Evolutionary conservation across 2,329 filamentous ascomycete genomes (phyloP).

Genomic region (Cordyceps cicadae): DNA sequence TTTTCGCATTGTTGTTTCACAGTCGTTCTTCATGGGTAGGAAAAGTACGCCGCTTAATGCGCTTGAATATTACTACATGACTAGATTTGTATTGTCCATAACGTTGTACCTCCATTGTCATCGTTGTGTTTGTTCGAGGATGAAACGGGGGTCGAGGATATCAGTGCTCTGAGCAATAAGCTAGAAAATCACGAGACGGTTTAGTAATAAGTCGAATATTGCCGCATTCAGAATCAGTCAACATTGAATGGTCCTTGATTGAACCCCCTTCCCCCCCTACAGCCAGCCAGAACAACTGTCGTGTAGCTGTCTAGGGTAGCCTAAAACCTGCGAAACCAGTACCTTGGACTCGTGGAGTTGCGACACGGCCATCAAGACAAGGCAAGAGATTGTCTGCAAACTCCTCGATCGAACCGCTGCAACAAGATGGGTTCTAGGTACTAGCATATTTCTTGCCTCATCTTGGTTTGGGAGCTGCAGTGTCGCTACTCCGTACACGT

Average conservation of each 20-base stretch:
- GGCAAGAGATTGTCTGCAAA: background rate
- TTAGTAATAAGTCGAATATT: too few relatives aligned
- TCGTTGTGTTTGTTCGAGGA: background rate
- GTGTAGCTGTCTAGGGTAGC: background rate
- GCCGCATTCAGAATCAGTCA: background rate
- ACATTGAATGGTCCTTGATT: too few relatives aligned
- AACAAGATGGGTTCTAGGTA: background rate
- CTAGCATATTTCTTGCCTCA: background rate
- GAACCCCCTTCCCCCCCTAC: too few relatives aligned
- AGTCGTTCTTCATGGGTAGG: slow-evolving; percentile 7
- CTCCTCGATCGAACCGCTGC: background rate
- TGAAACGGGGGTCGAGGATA: too few relatives aligned
- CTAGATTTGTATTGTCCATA: background rate
- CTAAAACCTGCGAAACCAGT: too few relatives aligned
- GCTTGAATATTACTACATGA: background rate
- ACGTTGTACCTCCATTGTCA: background rate
- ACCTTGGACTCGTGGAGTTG: background rate
- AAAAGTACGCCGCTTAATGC: slow-evolving; percentile 6
- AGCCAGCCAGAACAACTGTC: too few relatives aligned
- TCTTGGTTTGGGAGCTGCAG: too few relatives aligned
- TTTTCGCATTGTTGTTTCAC: background rate
- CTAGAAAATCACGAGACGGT: too few relatives aligned
- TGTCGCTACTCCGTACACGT: too few relatives aligned
- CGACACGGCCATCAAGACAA: too few relatives aligned
- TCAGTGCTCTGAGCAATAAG: too few relatives aligned